Conservation (phyloP, 805 yeast genomes). For the Pichia phayaonensis region DNA sequence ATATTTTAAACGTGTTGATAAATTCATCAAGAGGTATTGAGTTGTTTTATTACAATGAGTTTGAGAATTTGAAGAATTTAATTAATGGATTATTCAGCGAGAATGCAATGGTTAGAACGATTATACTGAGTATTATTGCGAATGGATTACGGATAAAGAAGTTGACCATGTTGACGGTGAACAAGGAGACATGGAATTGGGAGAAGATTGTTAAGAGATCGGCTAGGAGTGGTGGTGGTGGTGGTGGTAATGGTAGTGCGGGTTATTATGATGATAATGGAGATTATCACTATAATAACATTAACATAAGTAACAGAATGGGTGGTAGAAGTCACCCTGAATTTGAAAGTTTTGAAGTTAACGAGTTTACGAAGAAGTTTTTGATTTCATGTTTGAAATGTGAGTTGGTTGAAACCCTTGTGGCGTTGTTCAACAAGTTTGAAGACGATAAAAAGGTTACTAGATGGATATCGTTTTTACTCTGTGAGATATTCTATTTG, state of each 20-base stretch:
- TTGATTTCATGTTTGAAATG: constrained; percentile 48
- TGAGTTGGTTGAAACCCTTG: constrained; percentile 43
- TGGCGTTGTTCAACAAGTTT: constrained; percentile 26
- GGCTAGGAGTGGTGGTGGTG: too few species aligned
- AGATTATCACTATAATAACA: too few species aligned
- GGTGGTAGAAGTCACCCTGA: constrained; percentile 26
- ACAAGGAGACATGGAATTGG: constrained; percentile 9
- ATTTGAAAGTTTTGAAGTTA: constrained; percentile 37
- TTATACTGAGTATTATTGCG: constrained; percentile 9
- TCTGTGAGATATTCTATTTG: constrained; percentile 54
- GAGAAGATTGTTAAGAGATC: constrained; percentile 6
- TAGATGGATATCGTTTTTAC: constrained; percentile 54
- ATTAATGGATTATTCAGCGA: constrained; percentile 43
- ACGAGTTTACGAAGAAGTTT: constrained; percentile 62
- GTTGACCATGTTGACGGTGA: constrained; percentile 40
- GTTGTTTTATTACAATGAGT: constrained; percentile 51
- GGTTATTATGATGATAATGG: constrained; percentile 22
- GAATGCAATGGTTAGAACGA: constrained; percentile 6
- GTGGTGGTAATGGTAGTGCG: not conserved
- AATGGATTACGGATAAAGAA: constrained; percentile 44
- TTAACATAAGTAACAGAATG: constrained; percentile 6
- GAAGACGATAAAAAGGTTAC: constrained; percentile 36
- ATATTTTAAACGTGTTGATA: constrained; percentile 50
- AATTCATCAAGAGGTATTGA: constrained; percentile 74
- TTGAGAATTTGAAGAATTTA: constrained; percentile 47